Conservation (phyloP, 768 basidiomycete species). For the Cystofilobasidium ferigula region DNA sequence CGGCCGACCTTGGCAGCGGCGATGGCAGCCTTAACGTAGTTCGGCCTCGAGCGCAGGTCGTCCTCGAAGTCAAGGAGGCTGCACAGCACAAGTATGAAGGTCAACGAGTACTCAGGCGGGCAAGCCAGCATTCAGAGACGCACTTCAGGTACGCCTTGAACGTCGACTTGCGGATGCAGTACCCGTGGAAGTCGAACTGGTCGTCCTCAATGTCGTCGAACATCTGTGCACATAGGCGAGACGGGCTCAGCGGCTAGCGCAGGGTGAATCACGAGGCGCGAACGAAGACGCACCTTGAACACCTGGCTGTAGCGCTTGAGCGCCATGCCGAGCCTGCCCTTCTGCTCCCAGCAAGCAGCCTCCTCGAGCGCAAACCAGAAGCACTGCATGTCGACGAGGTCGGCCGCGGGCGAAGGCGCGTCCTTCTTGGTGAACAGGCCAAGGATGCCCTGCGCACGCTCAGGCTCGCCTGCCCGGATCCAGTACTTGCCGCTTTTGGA, state of each 20-base stretch:
- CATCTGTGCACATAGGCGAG: conserved; percentile 42
- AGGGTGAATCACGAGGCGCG: conserved; percentile 48
- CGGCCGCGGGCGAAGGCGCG: conserved; percentile 56
- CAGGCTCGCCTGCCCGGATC: conserved; percentile 65
- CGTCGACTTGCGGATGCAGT: conserved; percentile 79
- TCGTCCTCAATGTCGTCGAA: conserved; percentile 86
- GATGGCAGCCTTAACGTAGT: conserved; percentile 61
- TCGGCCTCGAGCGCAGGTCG: conserved; percentile 59
- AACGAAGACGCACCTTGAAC: conserved; percentile 49
- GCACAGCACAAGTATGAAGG: not conserved
- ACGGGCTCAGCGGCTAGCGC: not conserved
- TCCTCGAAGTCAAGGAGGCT: conserved; percentile 79
- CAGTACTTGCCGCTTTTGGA: conserved; percentile 87
- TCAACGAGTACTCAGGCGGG: too few relatives aligned
- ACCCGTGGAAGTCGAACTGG: conserved; percentile 96
- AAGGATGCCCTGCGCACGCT: conserved; percentile 61
- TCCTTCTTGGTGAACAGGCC: conserved; percentile 97
- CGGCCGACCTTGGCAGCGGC: conserved; percentile 62
- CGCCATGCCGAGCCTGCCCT: conserved; percentile 60
- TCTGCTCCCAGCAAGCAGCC: conserved; percentile 56
- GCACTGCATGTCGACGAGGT: conserved; percentile 94
- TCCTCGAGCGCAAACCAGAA: conserved; percentile 74
- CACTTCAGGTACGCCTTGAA: conserved; percentile 76
- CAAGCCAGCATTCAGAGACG: too few relatives aligned
- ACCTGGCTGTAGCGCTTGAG: conserved; percentile 73